Evolutionary conservation across 805 yeast species (phyloP).

Genomic region (Cyberlindnera samutprakarnensis): DNA sequence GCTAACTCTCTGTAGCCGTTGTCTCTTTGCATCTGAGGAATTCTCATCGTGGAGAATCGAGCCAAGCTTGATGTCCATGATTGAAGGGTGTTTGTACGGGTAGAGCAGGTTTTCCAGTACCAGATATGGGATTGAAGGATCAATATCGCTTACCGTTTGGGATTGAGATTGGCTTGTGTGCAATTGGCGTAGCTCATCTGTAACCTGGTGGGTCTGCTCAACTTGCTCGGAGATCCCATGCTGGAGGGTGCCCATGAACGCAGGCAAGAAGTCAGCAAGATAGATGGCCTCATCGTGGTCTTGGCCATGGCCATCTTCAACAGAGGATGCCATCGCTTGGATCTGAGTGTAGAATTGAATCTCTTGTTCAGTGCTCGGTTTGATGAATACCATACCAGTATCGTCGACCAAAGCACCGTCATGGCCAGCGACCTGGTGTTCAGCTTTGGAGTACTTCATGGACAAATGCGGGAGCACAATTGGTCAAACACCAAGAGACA

Average conservation of each 20-base stretch:
- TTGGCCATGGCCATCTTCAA: constrained; percentile 1
- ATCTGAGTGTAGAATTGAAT: constrained; percentile 58
- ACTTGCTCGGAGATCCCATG: constrained; percentile 33
- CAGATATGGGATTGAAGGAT: constrained; percentile 31
- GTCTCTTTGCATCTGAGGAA: constrained; percentile 51
- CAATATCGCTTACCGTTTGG: too few relatives aligned
- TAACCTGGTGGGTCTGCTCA: constrained; percentile 15
- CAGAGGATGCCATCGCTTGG: constrained; percentile 13
- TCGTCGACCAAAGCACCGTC: constrained; percentile 62
- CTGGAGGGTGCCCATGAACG: constrained; percentile 50
- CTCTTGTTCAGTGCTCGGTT: constrained; percentile 59
- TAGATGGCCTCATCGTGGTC: neutral
- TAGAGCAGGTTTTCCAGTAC: constrained; percentile 66
- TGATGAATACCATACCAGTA: constrained; percentile 65
- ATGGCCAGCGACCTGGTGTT: constrained; percentile 90
- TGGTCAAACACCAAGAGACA: too few relatives aligned
- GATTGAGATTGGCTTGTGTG: too few relatives aligned
- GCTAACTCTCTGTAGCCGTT: constrained; percentile 58
- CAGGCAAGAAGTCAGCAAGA: constrained; percentile 46
- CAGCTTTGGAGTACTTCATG: constrained; percentile 9
- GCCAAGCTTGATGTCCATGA: constrained; percentile 84
- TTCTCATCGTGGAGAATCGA: constrained; percentile 55
- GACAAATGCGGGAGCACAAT: too few relatives aligned
- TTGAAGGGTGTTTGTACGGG: constrained; percentile 58
- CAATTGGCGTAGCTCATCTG: constrained; percentile 14